phyloP scores from a whole-genome alignment of 345 rosid species.

The Hibiscus trionum region DNA sequence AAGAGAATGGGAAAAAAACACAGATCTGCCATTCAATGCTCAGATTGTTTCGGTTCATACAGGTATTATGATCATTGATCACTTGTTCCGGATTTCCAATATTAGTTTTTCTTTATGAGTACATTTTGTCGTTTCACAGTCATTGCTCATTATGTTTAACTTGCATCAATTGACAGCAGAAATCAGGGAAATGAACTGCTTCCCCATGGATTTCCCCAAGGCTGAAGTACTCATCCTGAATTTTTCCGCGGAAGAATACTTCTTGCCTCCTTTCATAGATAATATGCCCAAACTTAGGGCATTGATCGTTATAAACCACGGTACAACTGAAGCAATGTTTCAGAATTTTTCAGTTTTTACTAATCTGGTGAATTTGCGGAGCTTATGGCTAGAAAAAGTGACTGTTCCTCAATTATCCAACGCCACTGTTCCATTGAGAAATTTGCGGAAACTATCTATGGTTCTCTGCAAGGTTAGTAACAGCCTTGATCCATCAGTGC shows the following conservation, averaged over 20 bases:
- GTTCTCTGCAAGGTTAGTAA: constrained; percentile 64
- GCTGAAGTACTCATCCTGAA: constrained; percentile 78
- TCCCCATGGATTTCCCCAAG: constrained; percentile 64
- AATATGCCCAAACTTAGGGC: constrained; percentile 73
- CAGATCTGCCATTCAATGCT: constrained; percentile 50
- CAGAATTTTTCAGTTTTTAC: constrained; percentile 47
- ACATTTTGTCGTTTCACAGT: background rate
- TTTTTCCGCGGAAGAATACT: constrained; percentile 52
- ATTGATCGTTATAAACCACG: constrained; percentile 53
- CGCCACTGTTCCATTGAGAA: constrained; percentile 37
- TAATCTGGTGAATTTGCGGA: constrained; percentile 43
- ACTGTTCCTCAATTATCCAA: constrained; percentile 40
- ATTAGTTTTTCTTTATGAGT: background rate
- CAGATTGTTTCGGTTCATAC: constrained; percentile 80
- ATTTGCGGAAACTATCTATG: constrained; percentile 55
- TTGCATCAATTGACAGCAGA: constrained; percentile 37
- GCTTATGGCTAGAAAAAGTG: constrained; percentile 86
- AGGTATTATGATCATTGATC: constrained; percentile 27
- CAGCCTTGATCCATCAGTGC: constrained; percentile 42
- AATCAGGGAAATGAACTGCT: constrained; percentile 78
- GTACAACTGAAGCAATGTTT: constrained; percentile 44
- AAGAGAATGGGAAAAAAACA: constrained; percentile 73
- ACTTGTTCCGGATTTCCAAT: background rate
- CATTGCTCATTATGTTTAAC: background rate
- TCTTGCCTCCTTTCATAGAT: constrained; percentile 68